Conservation (phyloP, 1,284 basidiomycete species). For the Tetrapyrgos nigripes region DNA sequence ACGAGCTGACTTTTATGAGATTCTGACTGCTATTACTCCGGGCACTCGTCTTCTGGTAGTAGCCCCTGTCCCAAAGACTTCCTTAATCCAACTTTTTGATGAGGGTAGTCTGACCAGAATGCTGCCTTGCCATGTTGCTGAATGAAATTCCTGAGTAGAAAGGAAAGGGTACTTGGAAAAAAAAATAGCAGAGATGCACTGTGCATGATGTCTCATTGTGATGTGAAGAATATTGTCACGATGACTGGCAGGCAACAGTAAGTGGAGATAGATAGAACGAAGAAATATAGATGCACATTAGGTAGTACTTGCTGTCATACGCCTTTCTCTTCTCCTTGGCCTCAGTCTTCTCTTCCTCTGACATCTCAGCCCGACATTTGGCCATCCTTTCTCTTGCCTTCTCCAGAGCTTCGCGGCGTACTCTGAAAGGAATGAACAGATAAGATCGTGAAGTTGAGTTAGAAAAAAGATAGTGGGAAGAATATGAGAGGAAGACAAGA, state of each 20-base stretch:
- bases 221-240: neutral
- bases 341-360: neutral
- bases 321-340: neutral
- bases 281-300: neutral
- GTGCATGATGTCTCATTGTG: neutral
- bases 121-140: neutral
- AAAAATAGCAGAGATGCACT: neutral
- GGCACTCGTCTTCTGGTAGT: neutral
- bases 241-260: neutral
- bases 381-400: constrained; percentile 3
- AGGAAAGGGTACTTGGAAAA: neutral
- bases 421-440: neutral
- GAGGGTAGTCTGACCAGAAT: constrained; percentile 1
- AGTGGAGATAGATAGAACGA: neutral
- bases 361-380: neutral
- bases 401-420: neutral
- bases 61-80: neutral
- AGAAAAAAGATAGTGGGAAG: too few relatives aligned
- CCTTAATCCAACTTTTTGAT: neutral
- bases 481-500: too few relatives aligned
- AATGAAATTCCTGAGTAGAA: neutral
- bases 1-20: too few relatives aligned
- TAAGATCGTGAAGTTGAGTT: neutral
- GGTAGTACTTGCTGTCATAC: neutral
- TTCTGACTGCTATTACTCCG: too few relatives aligned